A percentile compares a stretch with the other conserved stretches of the same genome.
phyloP scores from a whole-genome alignment of 139 green algal genomes.

The Chara braunii region DNA sequence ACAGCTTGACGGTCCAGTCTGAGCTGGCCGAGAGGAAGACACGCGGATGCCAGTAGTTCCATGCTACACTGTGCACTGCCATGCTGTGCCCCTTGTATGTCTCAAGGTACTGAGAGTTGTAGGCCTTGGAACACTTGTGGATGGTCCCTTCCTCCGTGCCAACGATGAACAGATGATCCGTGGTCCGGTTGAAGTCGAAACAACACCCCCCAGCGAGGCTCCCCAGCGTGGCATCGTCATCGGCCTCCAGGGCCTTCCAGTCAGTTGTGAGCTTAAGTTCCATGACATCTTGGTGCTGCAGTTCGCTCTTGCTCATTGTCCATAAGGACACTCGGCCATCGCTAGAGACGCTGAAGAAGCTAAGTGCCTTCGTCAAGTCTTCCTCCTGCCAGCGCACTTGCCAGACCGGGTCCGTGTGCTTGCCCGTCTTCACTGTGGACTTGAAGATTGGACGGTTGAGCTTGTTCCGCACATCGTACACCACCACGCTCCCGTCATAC shows the following conservation, averaged over 20 bases:
- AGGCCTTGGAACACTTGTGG: conserved; percentile 80
- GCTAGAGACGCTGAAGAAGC: conserved; percentile 53
- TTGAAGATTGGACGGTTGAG: conserved; percentile 51
- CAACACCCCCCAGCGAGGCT: conserved; percentile 57
- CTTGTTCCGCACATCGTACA: conserved; percentile 56
- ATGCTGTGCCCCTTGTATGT: conserved; percentile 66
- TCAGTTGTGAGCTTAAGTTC: conserved; percentile 37
- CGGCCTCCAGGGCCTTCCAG: conserved; percentile 10
- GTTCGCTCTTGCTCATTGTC: conserved; percentile 74
- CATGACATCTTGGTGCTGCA: conserved; percentile 48
- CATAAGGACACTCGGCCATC: conserved; percentile 76
- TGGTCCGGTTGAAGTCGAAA: conserved; percentile 79
- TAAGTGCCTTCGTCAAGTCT: conserved; percentile 50
- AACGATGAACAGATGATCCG: conserved; percentile 71
- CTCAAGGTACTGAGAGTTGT: conserved; percentile 70
- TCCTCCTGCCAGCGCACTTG: conserved; percentile 61
- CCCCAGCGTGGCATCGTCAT: conserved; percentile 36
- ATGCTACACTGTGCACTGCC: conserved; percentile 74
- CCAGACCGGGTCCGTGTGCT: conserved; percentile 86
- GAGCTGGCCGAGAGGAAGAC: conserved; percentile 80
- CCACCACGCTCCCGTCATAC: conserved; percentile 68
- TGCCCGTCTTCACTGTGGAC: conserved; percentile 56
- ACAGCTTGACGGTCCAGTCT: conserved; percentile 84
- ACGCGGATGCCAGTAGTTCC: conserved; percentile 67
- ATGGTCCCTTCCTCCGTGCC: conserved; percentile 78